Evolutionary conservation across 176 grass and related monocot genomes (phyloP).

Genomic region (Paspalum notatum): DNA sequence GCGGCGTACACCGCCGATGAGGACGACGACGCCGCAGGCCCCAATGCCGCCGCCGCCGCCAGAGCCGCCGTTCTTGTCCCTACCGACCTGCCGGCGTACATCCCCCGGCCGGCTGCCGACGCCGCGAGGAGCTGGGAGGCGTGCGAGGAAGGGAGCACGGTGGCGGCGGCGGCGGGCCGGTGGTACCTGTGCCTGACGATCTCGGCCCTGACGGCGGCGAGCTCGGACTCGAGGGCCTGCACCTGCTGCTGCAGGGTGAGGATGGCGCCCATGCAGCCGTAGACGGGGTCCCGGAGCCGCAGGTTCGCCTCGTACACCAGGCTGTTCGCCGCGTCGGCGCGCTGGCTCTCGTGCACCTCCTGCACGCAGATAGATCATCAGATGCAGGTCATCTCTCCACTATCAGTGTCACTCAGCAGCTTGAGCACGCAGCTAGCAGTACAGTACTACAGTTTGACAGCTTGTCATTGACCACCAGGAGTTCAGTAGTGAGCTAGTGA

Average conservation of each 20-base stretch:
- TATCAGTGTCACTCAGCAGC: background rate
- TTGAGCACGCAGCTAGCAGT: background rate
- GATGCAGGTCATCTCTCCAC: background rate
- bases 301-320: slow-evolving; percentile 95
- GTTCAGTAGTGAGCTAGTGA: too few relatives aligned
- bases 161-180: slow-evolving; percentile 37
- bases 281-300: slow-evolving; percentile 80
- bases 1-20: slow-evolving; percentile 75
- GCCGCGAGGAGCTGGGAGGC: slow-evolving; percentile 55
- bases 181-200: slow-evolving; percentile 73
- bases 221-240: slow-evolving; percentile 79
- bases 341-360: slow-evolving; percentile 93
- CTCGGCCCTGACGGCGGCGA: slow-evolving; percentile 64
- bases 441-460: too few relatives aligned
- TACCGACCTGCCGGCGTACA: slow-evolving; percentile 6
- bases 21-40: slow-evolving; percentile 51
- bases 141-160: slow-evolving; percentile 60
- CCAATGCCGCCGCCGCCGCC: background rate
- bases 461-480: background rate
- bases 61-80: slow-evolving; percentile 12
- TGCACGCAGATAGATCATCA: slow-evolving; percentile 16
- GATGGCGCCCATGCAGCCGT: slow-evolving; percentile 94
- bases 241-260: slow-evolving; percentile 83
- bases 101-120: slow-evolving; percentile 23
- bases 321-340: slow-evolving; percentile 81